Evolutionary conservation across 2,329 filamentous ascomycete genomes (phyloP).

Genomic region (Leptographium wingfieldii): DNA sequence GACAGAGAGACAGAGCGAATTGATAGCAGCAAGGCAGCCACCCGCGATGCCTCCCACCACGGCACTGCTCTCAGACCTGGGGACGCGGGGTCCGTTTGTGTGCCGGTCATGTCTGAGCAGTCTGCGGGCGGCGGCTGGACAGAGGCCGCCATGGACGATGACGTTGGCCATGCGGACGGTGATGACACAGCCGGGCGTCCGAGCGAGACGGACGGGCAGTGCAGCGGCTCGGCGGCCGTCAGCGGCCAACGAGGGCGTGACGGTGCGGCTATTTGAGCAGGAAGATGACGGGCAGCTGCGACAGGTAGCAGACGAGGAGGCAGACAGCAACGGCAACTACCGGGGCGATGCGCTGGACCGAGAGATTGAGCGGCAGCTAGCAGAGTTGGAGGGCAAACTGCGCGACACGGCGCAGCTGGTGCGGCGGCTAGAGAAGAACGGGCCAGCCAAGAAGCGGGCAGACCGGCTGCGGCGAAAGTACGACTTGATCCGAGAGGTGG

Average conservation of each 20-base stretch:
- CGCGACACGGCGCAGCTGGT: constrained; percentile 15
- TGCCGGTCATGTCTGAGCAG: constrained; percentile 13
- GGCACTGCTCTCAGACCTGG: constrained; percentile 9
- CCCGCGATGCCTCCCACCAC: constrained; percentile 7
- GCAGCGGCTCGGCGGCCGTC: not conserved
- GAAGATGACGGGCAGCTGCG: constrained; percentile 24
- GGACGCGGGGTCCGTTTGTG: constrained; percentile 9
- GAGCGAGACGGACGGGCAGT: not conserved
- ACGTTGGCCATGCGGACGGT: not conserved
- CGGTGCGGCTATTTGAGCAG: constrained; percentile 37
- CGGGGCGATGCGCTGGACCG: constrained; percentile 21
- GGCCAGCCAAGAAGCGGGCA: constrained; percentile 2
- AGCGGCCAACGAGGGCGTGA: constrained; percentile 7
- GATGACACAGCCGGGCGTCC: not conserved
- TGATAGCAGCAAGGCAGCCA: too few relatives aligned
- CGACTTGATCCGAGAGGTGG: constrained; percentile 8
- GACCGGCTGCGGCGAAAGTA: constrained; percentile 7
- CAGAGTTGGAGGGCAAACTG: constrained; percentile 21
- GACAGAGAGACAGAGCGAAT: too few relatives aligned
- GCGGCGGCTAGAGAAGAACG: constrained; percentile 14
- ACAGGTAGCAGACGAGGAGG: constrained; percentile 23
- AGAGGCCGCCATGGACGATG: not conserved
- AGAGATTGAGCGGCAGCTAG: constrained; percentile 25
- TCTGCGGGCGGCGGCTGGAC: constrained; percentile 1
- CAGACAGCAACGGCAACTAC: constrained; percentile 24